Percentiles rank a stretch among this genome's conserved stretches.
phyloP scores from a whole-genome alignment of 441 rosid genomes.

The Croton laevigatus region DNA sequence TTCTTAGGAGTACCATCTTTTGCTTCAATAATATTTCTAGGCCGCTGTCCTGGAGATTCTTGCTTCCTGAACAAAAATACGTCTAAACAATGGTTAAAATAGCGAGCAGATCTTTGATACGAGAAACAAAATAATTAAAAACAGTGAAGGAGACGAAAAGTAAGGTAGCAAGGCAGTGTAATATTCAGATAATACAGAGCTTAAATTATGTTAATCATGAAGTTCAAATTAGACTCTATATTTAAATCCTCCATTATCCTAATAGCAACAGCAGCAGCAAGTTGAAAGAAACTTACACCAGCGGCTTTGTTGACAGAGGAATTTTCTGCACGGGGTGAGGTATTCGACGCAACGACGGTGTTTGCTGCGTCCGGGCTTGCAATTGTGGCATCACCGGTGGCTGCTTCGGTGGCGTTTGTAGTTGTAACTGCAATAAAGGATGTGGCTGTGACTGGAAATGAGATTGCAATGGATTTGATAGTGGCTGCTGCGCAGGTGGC shows the following conservation, averaged over 20 bases:
- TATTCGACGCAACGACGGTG: slow-evolving; percentile 22
- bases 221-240: not conserved
- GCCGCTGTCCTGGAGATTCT: slow-evolving; percentile 42
- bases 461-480: not conserved
- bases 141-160: no score
- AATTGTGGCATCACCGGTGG: slow-evolving; percentile 17
- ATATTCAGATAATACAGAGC: no score
- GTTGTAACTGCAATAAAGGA: not conserved
- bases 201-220: no score
- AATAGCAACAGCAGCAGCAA: not conserved
- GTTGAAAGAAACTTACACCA: slow-evolving; percentile 24
- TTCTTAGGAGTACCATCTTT: slow-evolving; percentile 56
- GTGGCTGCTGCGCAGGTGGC: slow-evolving; percentile 7
- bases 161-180: not conserved
- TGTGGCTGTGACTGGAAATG: not conserved
- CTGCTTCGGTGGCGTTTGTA: slow-evolving; percentile 8
- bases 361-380: slow-evolving; percentile 25
- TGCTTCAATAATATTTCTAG: slow-evolving; percentile 30
- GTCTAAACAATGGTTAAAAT: not conserved
- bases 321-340: slow-evolving; percentile 45
- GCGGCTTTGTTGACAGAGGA: slow-evolving; percentile 28
- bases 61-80: slow-evolving; percentile 37
- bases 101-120: not conserved
- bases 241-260: not conserved
- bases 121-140: not conserved